Evolutionary conservation across 352 stramenopile genomes (phyloP).

Genomic region (Stramenopiles sp.): DNA sequence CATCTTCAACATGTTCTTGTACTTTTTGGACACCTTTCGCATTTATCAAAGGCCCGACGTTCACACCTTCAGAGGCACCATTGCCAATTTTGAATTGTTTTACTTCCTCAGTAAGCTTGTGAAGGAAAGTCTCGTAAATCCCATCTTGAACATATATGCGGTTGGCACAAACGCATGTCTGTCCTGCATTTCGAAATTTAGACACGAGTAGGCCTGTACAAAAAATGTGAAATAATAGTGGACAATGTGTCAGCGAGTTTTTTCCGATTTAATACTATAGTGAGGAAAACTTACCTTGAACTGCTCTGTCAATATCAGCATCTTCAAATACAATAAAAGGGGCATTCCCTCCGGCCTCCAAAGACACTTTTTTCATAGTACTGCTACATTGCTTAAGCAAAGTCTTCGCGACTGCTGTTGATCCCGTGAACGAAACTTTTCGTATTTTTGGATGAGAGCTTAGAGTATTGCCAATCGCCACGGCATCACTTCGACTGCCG

Average conservation of each 20-base stretch:
- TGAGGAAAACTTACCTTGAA: not conserved
- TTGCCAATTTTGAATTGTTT: conserved; percentile 62
- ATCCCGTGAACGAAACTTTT: conserved; percentile 41
- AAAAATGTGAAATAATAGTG: conserved; percentile 6
- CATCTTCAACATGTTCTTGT: conserved; percentile 46
- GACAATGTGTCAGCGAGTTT: too few relatives aligned
- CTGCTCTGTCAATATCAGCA: conserved; percentile 17
- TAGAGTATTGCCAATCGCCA: conserved; percentile 17
- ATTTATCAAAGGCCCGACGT: conserved; percentile 86
- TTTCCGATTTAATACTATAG: too few relatives aligned
- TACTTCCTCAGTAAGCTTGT: conserved; percentile 44
- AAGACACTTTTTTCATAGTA: conserved; percentile 53
- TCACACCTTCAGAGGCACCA: conserved; percentile 37
- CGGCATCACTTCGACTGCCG: conserved; percentile 30
- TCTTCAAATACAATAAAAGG: conserved; percentile 44
- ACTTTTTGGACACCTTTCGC: conserved; percentile 47
- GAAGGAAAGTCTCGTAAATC: conserved; percentile 76
- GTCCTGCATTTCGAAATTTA: conserved; percentile 59
- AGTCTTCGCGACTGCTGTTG: conserved; percentile 28
- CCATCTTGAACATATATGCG: conserved; percentile 75
- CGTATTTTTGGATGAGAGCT: conserved; percentile 28
- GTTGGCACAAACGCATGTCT: conserved; percentile 42
- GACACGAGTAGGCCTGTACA: conserved; percentile 32
- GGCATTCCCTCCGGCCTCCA: conserved; percentile 62
- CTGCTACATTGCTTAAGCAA: conserved; percentile 17